Percentiles rank a stretch among this genome's conserved stretches.
Evolutionary conservation across 1,139 yeast genomes (phyloP).

Genomic region (Zhuliangozyma blackwelliae): DNA sequence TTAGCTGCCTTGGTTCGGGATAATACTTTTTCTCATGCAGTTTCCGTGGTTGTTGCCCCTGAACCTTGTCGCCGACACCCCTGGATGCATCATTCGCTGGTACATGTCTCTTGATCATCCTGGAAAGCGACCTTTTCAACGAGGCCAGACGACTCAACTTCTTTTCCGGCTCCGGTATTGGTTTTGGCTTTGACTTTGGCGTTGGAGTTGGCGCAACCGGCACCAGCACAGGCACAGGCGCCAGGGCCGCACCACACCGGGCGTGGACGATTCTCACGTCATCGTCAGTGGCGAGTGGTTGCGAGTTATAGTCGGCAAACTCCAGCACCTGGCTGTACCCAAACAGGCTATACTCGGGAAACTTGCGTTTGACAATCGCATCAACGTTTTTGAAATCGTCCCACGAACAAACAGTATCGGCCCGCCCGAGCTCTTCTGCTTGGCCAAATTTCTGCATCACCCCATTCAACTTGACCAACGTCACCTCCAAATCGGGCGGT

Average conservation of each 20-base stretch:
- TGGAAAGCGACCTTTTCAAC: conserved; percentile 7
- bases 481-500: conserved; percentile 7
- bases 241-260: too few species aligned
- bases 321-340: background rate
- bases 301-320: conserved; percentile 8
- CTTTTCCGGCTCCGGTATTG: too few species aligned
- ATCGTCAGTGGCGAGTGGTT: conserved; percentile 8
- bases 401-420: conserved; percentile 6
- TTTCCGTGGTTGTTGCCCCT: too few species aligned
- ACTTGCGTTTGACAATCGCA: conserved; percentile 6
- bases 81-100: background rate
- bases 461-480: conserved; percentile 10
- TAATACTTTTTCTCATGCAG: too few species aligned
- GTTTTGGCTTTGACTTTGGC: too few species aligned
- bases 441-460: conserved; percentile 8
- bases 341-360: conserved; percentile 7
- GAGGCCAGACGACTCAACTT: conserved; percentile 3
- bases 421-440: conserved; percentile 8
- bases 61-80: too few species aligned
- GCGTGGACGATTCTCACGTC: conserved; percentile 1
- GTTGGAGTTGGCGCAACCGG: too few species aligned
- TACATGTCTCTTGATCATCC: conserved; percentile 7
- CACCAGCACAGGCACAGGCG: too few species aligned
- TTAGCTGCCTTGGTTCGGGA: too few species aligned
- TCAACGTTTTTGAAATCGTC: conserved; percentile 8